phyloP scores from a whole-genome alignment of 352 stramenopile species.

The Globisporangium carolinianum region DNA sequence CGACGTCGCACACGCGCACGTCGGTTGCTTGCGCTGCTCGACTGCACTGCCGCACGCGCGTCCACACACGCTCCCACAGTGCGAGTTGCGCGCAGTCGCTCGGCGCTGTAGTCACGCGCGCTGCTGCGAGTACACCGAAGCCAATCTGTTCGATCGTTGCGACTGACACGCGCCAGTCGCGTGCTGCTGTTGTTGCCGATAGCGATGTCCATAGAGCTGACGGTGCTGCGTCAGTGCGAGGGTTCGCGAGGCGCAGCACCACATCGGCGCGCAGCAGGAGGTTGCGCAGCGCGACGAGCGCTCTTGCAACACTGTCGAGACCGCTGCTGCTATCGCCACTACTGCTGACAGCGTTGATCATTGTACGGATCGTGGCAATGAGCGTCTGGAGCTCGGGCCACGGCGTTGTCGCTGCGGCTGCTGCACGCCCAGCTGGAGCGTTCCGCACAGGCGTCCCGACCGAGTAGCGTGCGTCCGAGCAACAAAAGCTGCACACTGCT shows the following conservation, averaged over 20 bases:
- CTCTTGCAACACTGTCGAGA: background rate
- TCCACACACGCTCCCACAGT: slow-evolving; percentile 31
- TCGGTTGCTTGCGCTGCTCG: background rate
- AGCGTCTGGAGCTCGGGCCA: slow-evolving; percentile 8
- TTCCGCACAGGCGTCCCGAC: background rate
- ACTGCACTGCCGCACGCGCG: slow-evolving; percentile 19
- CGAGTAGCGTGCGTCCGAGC: background rate
- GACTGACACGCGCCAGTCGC: background rate
- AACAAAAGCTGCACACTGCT: slow-evolving; percentile 8
- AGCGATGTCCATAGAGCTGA: background rate
- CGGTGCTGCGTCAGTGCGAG: too few species aligned
- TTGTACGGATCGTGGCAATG: background rate
- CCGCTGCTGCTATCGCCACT: background rate
- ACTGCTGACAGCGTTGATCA: background rate
- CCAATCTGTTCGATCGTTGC: slow-evolving; percentile 4
- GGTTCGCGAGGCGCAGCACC: background rate
- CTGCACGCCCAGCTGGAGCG: too few species aligned
- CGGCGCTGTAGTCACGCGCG: background rate
- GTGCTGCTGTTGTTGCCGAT: background rate
- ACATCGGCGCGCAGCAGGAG: slow-evolving; percentile 10
- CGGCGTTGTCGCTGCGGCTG: background rate
- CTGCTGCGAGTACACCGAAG: background rate
- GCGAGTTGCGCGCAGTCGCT: background rate
- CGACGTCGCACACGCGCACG: slow-evolving; percentile 16
- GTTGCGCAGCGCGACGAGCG: slow-evolving; percentile 7